phyloP scores from a whole-genome alignment of 192 early-diverging fungal species.

The Mortierella antarctica region DNA sequence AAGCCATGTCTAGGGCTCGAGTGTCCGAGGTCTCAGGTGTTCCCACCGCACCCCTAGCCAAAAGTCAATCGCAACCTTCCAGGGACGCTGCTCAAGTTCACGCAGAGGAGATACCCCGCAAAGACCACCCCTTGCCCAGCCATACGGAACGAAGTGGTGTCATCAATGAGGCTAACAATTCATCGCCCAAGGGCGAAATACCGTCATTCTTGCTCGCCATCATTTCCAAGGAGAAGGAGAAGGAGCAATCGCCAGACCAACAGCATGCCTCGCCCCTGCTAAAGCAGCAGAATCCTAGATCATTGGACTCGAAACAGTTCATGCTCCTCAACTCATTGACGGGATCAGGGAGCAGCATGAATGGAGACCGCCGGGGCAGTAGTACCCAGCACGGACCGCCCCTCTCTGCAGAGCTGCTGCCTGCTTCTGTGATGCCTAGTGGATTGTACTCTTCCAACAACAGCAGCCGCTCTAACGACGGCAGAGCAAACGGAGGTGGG shows the following conservation, averaged over 20 bases:
- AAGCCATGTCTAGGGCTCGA: conserved; percentile 40
- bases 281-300: neutral
- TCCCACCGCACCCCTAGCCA: neutral
- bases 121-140: too few relatives aligned
- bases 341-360: conserved; percentile 5
- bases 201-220: conserved; percentile 39
- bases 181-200: conserved; percentile 13
- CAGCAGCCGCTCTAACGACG: conserved; percentile 7
- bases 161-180: neutral
- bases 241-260: neutral
- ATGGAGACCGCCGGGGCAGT: conserved; percentile 2
- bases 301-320: conserved; percentile 9
- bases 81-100: too few relatives aligned
- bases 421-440: conserved; percentile 46
- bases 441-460: conserved; percentile 32
- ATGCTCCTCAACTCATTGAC: conserved; percentile 28
- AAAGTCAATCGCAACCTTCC: neutral
- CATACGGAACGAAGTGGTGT: too few relatives aligned
- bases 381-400: conserved; percentile 17
- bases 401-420: conserved; percentile 44
- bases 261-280: conserved; percentile 1
- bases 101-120: too few relatives aligned
- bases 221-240: conserved; percentile 27
- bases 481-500: neutral
- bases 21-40: conserved; percentile 45